Conservation (phyloP, 306 rosid genomes). For the Corylus avellana region DNA sequence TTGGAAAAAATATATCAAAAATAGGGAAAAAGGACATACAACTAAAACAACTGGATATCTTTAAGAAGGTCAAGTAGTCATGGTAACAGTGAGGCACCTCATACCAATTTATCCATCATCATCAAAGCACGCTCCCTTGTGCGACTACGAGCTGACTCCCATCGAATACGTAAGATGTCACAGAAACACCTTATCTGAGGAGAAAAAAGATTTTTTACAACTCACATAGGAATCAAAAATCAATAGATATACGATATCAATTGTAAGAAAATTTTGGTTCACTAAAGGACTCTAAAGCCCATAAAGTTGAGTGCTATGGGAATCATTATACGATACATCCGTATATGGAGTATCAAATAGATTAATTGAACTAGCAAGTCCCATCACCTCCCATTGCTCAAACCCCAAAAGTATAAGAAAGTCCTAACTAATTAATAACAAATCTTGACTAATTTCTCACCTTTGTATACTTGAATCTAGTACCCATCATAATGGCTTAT, state of each 20-base stretch:
- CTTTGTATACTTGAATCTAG: background rate
- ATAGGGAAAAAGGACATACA: conserved; percentile 12
- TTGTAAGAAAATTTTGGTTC: background rate
- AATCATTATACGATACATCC: background rate
- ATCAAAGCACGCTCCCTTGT: conserved; percentile 86
- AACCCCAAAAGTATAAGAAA: background rate
- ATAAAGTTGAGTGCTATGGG: background rate
- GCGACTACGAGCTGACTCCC: conserved; percentile 90
- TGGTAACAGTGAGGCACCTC: conserved; percentile 26
- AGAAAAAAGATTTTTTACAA: conserved; percentile 24
- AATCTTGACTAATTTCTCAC: background rate
- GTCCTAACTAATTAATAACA: background rate
- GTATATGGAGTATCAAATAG: background rate
- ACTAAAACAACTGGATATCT: conserved; percentile 14
- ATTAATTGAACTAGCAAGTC: background rate
- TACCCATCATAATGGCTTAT: background rate
- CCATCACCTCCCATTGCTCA: background rate
- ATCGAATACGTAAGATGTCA: conserved; percentile 76
- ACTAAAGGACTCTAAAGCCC: background rate
- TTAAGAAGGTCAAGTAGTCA: conserved; percentile 1
- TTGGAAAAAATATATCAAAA: background rate
- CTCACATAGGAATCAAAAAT: background rate
- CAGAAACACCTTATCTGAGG: conserved; percentile 62
- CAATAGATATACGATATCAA: background rate
- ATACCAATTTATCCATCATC: conserved; percentile 91